Evolutionary conservation across 768 basidiomycete genomes (phyloP), one percentile per base, ranked within the genome.

Genomic region (Serendipita sp.): DNA sequence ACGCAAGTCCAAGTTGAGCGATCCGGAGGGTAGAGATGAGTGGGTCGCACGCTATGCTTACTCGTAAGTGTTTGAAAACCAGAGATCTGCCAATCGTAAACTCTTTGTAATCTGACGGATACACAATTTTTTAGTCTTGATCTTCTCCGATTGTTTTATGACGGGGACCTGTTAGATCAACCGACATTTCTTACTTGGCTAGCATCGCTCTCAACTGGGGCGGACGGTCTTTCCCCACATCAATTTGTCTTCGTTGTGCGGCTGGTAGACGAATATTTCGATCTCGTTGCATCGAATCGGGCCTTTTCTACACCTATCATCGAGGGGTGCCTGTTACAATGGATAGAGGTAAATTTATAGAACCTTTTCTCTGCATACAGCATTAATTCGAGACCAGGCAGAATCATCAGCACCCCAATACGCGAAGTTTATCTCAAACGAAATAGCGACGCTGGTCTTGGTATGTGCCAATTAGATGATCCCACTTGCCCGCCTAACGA

Each of bases 1-100:
- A 73, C 23, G 36, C 16, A 91, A 88, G 70, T 85, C 87, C 2
- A 83, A 91, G 3, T 75, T 92, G 13, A 79, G 84, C 2, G 91
- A 92, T 55, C 68, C 75, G 0, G 86, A 89, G 27, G 76, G 81
- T 13, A 80, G 88, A 34, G 83, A 86, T 64, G 78, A 79, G 65
- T 92, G 90, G 90, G 79, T 87, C 66, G 83, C 83, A 3, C 83
- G 86, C 34, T 92, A 91, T 67, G 78, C 79, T 8, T 92, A 91
- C 72, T 83, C 86, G 90, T 89, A 67, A 44, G 76, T 65, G 13
- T 64, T 63, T 8, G 58, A 33, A 43, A 11, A 46, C 8, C 63
- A 44, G 29, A 40, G 4, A 44, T 36, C 33, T 64, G 36, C 4
- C 15, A 43, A 66, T 45, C 11, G 11, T 45, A 13, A 45, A 13